Conservation (phyloP, 2,329 filamentous ascomycete genomes). For the Monosporascus cannonballus region DNA sequence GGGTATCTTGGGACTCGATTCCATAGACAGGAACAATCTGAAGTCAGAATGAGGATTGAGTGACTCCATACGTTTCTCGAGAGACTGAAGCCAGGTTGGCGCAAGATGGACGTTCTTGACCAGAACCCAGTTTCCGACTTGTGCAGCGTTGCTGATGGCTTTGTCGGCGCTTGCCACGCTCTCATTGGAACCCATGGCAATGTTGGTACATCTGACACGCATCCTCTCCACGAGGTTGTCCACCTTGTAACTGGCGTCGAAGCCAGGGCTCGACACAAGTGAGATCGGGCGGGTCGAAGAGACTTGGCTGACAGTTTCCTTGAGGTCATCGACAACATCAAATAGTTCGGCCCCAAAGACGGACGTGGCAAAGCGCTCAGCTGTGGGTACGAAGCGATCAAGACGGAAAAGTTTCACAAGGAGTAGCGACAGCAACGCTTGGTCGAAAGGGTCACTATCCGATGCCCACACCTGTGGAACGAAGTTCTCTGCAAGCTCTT, state of each 20-base stretch:
- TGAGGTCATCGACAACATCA: conserved; percentile 79
- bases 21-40: conserved; percentile 95
- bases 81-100: conserved; percentile 90
- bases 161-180: conserved; percentile 89
- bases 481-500: conserved; percentile 80
- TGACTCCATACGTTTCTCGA: conserved; percentile 94
- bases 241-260: conserved; percentile 98
- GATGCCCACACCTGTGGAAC: conserved; percentile 74
- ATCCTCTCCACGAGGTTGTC: conserved; percentile 86
- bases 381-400: conserved; percentile 88
- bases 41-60: conserved; percentile 93
- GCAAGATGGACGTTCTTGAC: conserved; percentile 99
- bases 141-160: conserved; percentile 86
- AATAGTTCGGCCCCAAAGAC: conserved; percentile 83
- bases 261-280: conserved; percentile 89
- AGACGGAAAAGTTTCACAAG: conserved; percentile 92
- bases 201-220: conserved; percentile 82
- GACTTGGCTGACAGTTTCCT: conserved; percentile 78
- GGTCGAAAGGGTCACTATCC: conserved; percentile 59
- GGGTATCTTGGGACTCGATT: conserved; percentile 92
- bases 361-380: conserved; percentile 80
- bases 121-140: conserved; percentile 89
- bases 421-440: conserved; percentile 75
- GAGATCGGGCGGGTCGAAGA: conserved; percentile 80
- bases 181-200: conserved; percentile 98